phyloP scores from a whole-genome alignment of 108 stramenopile genomes.

The Bacterosira constricta region DNA sequence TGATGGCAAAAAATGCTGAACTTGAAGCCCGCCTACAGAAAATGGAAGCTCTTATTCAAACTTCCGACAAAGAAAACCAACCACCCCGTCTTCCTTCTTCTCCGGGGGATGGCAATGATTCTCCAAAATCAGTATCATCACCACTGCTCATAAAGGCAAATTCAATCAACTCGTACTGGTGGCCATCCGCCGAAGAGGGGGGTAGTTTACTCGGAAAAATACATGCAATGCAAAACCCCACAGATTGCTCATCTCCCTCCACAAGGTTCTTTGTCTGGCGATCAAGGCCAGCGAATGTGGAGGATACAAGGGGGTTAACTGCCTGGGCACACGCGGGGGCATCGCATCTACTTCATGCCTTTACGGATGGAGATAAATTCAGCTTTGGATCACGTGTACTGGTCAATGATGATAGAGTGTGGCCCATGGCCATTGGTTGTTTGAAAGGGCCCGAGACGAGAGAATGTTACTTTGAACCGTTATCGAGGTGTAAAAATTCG shows the following conservation, averaged over 20 bases:
- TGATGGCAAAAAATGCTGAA: not conserved
- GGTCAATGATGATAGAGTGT: slow-evolving; percentile 29
- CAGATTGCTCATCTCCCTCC: slow-evolving; percentile 18
- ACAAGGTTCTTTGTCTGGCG: slow-evolving; percentile 44
- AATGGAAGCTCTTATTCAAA: not conserved
- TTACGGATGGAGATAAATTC: slow-evolving; percentile 41
- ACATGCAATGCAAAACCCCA: slow-evolving; percentile 17
- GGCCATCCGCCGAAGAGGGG: slow-evolving; percentile 12
- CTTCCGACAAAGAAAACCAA: slow-evolving; percentile 5
- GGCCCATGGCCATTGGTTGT: slow-evolving; percentile 49
- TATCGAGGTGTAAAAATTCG: slow-evolving; percentile 17
- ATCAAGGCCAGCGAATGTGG: not conserved
- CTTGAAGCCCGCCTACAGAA: not conserved
- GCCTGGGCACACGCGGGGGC: slow-evolving; percentile 38
- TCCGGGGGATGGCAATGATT: not conserved
- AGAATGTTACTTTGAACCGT: slow-evolving; percentile 46
- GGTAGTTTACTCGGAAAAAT: slow-evolving; percentile 27
- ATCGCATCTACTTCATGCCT: slow-evolving; percentile 36
- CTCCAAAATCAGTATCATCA: not conserved
- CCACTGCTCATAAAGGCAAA: slow-evolving; percentile 4
- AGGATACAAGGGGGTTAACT: slow-evolving; percentile 37
- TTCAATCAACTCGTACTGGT: slow-evolving; percentile 34
- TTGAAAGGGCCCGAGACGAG: slow-evolving; percentile 32
- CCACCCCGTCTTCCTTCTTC: not conserved
- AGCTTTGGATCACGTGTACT: slow-evolving; percentile 13